Percentiles rank a stretch among this genome's conserved stretches.
Evolutionary conservation across 2,329 filamentous ascomycete genomes (phyloP).

Genomic region (Fusarium sp.): DNA sequence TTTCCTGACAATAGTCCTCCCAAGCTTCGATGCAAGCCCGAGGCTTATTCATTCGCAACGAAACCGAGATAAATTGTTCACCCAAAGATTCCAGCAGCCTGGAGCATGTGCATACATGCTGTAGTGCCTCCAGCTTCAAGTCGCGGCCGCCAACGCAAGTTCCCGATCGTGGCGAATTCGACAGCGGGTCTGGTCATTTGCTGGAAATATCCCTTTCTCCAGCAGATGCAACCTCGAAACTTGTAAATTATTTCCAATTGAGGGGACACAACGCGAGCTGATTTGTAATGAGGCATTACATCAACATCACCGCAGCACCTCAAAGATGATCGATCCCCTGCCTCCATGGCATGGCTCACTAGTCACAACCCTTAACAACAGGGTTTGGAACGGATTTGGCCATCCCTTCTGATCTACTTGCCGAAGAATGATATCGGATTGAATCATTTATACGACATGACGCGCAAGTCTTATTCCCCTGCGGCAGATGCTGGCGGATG

Average conservation of each 20-base stretch:
- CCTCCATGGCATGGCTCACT: not conserved
- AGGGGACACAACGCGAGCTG: not conserved
- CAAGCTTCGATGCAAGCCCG: slow-evolving; percentile 13
- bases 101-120: not conserved
- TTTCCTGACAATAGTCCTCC: slow-evolving; percentile 5
- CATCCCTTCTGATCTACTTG: not conserved
- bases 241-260: slow-evolving; percentile 12
- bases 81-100: not conserved
- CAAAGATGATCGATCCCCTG: not conserved
- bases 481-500: not conserved
- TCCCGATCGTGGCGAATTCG: slow-evolving; percentile 31
- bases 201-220: not conserved
- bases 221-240: slow-evolving; percentile 2
- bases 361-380: not conserved
- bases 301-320: slow-evolving; percentile 10
- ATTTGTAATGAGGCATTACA: slow-evolving; percentile 36
- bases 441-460: not conserved
- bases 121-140: slow-evolving; percentile 1
- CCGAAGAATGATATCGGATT: not conserved
- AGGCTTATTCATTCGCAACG: slow-evolving; percentile 22
- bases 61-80: slow-evolving; percentile 13
- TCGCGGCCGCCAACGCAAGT: slow-evolving; percentile 15
- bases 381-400: not conserved
- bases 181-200: slow-evolving; percentile 2
- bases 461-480: not conserved